A percentile compares a stretch with the other conserved stretches of the same genome.
Evolutionary conservation across 495 filamentous ascomycete genomes (phyloP).

Genomic region (Lasiosphaeria miniovina): DNA sequence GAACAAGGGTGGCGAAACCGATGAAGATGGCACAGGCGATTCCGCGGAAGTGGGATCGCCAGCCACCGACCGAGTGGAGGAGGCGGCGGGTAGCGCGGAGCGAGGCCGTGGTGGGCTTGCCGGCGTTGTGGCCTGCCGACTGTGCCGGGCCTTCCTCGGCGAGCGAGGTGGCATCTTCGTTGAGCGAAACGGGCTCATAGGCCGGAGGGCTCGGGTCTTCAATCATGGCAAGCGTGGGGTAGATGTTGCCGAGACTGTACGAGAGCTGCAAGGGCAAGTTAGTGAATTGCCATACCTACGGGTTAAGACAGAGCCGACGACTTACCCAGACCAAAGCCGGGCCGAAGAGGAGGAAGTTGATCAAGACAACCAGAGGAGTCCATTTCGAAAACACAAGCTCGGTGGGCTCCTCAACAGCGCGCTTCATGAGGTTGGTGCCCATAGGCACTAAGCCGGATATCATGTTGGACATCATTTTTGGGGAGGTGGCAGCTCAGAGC

Average conservation of each 20-base stretch:
- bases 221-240: constrained; percentile 45
- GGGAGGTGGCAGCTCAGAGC: no score
- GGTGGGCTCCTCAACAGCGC: not conserved
- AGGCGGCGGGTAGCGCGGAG: constrained; percentile 41
- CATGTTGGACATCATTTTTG: not conserved
- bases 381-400: constrained; percentile 4
- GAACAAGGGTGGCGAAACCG: constrained; percentile 10
- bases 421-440: not conserved
- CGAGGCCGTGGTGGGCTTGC: constrained; percentile 40
- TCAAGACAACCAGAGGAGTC: constrained; percentile 15
- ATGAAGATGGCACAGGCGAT: constrained; percentile 29
- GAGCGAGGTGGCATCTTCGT: constrained; percentile 31
- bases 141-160: constrained; percentile 13
- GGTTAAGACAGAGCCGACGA: not conserved
- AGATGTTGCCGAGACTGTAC: constrained; percentile 41
- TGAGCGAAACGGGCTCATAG: constrained; percentile 41
- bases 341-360: constrained; percentile 38
- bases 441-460: not conserved
- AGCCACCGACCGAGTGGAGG: constrained; percentile 36
- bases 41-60: constrained; percentile 40
- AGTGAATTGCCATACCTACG: not conserved
- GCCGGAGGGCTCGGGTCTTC: constrained; percentile 49
- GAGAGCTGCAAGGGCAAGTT: constrained; percentile 25
- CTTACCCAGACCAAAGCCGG: constrained; percentile 39
- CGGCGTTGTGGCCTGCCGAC: not conserved